Evolutionary conservation across 2,329 filamentous ascomycete genomes (phyloP).

Genomic region (Aspergillus ustus): DNA sequence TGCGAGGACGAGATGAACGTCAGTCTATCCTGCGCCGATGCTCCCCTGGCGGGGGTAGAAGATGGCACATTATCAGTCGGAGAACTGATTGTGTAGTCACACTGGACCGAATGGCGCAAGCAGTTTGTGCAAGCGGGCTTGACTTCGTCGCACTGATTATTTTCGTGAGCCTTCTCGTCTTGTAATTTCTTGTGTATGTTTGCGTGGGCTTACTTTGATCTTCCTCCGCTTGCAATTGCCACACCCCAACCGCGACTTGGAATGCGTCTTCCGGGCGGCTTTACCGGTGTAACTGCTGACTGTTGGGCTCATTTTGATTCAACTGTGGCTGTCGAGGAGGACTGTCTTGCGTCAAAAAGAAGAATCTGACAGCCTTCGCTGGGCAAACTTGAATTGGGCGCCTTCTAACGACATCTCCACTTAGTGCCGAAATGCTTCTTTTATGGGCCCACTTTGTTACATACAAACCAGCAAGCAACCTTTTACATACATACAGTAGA

Average conservation of each 20-base stretch:
- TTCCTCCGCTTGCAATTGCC: constrained; percentile 21
- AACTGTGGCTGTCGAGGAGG: not conserved
- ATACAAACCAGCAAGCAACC: too few species aligned
- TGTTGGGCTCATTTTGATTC: not conserved
- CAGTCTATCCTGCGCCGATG: not conserved
- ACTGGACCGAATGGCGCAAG: not conserved
- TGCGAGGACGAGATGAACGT: constrained; percentile 3
- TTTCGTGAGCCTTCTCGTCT: not conserved
- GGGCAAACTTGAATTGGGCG: too few species aligned
- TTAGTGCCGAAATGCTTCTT: not conserved
- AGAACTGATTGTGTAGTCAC: not conserved
- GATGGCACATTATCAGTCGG: not conserved
- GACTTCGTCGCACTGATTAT: not conserved
- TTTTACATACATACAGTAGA: too few species aligned
- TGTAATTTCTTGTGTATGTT: too few species aligned
- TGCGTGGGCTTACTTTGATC: constrained; percentile 20
- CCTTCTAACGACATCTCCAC: not conserved
- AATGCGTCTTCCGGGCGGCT: constrained; percentile 16
- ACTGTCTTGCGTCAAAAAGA: too few species aligned
- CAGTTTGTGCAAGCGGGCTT: not conserved
- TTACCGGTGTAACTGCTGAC: constrained; percentile 3
- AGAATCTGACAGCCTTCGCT: too few species aligned
- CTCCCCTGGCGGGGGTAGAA: not conserved
- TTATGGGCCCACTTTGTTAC: too few species aligned
- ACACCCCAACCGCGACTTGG: constrained; percentile 22